Base-by-base conservation (phyloP, 2,329 filamentous ascomycete species). In the Thermothelomyces thermophilus region DNA sequence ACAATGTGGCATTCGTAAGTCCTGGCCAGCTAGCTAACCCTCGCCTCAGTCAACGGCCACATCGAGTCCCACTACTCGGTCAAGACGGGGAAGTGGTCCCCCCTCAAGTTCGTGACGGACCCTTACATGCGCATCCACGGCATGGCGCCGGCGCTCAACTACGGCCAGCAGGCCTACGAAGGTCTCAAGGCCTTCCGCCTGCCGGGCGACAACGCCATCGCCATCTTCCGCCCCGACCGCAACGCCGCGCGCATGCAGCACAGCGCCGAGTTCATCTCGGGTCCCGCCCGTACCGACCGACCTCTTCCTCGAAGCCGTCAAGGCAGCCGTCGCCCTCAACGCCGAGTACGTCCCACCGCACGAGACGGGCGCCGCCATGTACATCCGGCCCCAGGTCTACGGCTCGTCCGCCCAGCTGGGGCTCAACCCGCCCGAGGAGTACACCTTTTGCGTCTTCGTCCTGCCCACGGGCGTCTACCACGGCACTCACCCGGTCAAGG, bases 131-230 rank as follows among this genome's bases (percentile, higher is more conserved):
- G 84, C 58, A 83, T 97, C 64, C 91, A 97, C 70, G 93, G 91
- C 68, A 93, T 98, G 87, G 84, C 90, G 0, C 90, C 93, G 0
- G 91, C 83, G 37, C 80, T 97, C 58, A 98, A 98, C 77, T 98
- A 98, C 68, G 90, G 91, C 51, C 90, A 95, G 66, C 93, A 97
- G 73, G 91, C 89, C 62, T 98, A 95, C 74, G 93, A 98, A 68
- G 93, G 93, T n/a, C 82, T 97, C 66, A 97, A 97, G 70, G 90
- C 91, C 48, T 96, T 96, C 78, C 89, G 91, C 56, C 74, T 77
- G 2, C 86, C 89, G 16, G 73, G 77, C 51, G 80, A 86, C 66
- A 66, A 74, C 52, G 70, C 71, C 52, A 90, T 97, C 71, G 81
- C 83, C 65, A 80, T 97, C 67, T 97, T 97, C 80, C 86, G 91